A percentile compares a stretch with the other conserved stretches of the same genome.
Conservation (phyloP, 2,329 filamentous ascomycete species). For the Calonectria pteridis region DNA sequence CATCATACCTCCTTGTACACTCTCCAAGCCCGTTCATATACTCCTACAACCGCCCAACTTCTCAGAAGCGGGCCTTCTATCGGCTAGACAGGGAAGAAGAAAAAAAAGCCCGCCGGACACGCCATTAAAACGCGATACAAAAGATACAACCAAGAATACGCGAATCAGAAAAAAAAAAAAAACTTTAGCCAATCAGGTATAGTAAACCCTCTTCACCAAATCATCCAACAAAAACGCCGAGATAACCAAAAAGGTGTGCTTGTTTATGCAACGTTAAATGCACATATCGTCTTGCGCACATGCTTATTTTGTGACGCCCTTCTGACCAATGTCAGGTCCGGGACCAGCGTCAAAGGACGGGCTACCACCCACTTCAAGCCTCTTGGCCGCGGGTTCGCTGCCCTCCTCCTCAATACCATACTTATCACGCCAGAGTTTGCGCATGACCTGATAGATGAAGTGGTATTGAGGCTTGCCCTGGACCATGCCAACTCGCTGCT, state of each 20-base stretch:
- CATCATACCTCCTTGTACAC: conserved; percentile 34
- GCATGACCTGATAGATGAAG: conserved; percentile 90
- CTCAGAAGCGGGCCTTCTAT: conserved; percentile 30
- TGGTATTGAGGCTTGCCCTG: conserved; percentile 86
- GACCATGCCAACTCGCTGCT: conserved; percentile 96
- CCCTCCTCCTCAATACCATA: conserved; percentile 59
- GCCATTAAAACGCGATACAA: conserved; percentile 4
- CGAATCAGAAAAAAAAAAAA: conserved; percentile 20
- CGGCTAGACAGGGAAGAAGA: conserved; percentile 8
- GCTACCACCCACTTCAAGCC: conserved; percentile 62
- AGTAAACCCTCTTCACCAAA: neutral
- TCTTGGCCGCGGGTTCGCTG: conserved; percentile 64
- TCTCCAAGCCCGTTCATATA: conserved; percentile 27
- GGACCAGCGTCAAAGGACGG: conserved; percentile 51
- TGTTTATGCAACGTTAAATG: conserved; percentile 13
- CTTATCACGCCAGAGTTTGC: conserved; percentile 78
- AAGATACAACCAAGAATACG: conserved; percentile 21
- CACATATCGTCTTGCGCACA: neutral
- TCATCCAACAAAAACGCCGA: conserved; percentile 21
- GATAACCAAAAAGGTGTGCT: neutral
- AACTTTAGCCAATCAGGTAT: neutral
- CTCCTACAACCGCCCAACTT: conserved; percentile 32
- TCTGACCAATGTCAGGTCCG: conserved; percentile 29
- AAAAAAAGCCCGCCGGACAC: neutral
- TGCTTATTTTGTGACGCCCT: conserved; percentile 26